These are phyloP conservation scores for Microbotryum silenes-acaulis DNA, from an alignment of 1,284 basidiomycete species.

Conservation along the genomic window DNA sequence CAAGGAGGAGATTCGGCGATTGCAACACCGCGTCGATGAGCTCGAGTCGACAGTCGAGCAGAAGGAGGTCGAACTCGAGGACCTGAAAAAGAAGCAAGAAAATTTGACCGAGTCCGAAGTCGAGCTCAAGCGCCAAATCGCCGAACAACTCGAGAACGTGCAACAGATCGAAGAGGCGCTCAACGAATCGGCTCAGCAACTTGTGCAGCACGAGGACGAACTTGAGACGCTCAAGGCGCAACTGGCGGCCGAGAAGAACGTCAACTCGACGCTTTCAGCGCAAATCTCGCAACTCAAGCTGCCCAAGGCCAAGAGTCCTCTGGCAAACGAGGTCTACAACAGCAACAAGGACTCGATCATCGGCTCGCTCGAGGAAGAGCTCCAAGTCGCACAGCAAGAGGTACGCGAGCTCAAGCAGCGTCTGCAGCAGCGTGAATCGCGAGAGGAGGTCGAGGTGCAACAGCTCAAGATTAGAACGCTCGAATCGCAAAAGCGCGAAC, in stretches of 20 bases:
- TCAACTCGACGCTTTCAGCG: slow-evolving; percentile 18
- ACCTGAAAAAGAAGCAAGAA: slow-evolving; percentile 50
- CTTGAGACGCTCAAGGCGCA: slow-evolving; percentile 18
- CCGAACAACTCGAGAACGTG: slow-evolving; percentile 33
- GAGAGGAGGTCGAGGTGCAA: slow-evolving; percentile 63
- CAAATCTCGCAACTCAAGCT: slow-evolving; percentile 27
- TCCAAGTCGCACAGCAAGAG: slow-evolving; percentile 71
- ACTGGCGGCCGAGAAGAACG: slow-evolving; percentile 21
- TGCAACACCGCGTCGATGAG: slow-evolving; percentile 41
- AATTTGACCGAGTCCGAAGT: slow-evolving; percentile 48
- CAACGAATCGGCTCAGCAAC: slow-evolving; percentile 28
- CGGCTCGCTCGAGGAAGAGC: slow-evolving; percentile 56
- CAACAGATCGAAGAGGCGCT: slow-evolving; percentile 26
- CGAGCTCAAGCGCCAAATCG: slow-evolving; percentile 53
- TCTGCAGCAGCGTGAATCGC: slow-evolving; percentile 54
- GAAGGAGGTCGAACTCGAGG: slow-evolving; percentile 58
- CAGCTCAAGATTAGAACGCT: slow-evolving; percentile 63
- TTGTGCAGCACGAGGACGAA: slow-evolving; percentile 31
- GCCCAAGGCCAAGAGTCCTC: slow-evolving; percentile 27
- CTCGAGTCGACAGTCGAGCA: slow-evolving; percentile 52
- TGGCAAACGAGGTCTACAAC: slow-evolving; percentile 48
- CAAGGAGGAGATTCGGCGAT: slow-evolving; percentile 7
- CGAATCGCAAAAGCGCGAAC: slow-evolving; percentile 64
- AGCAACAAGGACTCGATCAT: slow-evolving; percentile 42
- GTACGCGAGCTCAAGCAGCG: slow-evolving; percentile 63